phyloP scores from a whole-genome alignment of 805 yeast species.

The Kluyveromyces lactis region DNA sequence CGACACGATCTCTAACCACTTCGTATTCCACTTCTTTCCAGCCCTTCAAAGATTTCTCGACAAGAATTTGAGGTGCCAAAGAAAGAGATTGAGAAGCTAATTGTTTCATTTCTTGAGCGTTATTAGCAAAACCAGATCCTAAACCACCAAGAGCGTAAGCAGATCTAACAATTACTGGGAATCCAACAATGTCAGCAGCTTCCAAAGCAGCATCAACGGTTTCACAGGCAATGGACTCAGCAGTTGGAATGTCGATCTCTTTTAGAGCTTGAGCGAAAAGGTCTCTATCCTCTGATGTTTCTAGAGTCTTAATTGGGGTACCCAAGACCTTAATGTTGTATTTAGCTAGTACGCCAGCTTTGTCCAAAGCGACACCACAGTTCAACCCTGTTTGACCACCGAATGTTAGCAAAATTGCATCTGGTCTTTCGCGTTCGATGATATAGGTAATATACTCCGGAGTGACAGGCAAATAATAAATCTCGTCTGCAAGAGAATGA shows the following conservation, averaged over 20 bases:
- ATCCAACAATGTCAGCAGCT: slow-evolving; percentile 86
- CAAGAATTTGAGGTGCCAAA: slow-evolving; percentile 88
- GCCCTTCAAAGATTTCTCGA: slow-evolving; percentile 94
- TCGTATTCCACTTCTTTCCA: slow-evolving; percentile 99
- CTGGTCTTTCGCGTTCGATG: slow-evolving; percentile 93
- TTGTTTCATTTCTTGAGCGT: slow-evolving; percentile 74
- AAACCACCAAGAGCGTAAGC: slow-evolving; percentile 97
- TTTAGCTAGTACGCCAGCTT: slow-evolving; percentile 88
- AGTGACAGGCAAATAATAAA: slow-evolving; percentile 92
- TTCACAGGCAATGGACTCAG: slow-evolving; percentile 92
- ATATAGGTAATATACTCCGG: slow-evolving; percentile 93
- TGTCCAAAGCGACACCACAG: slow-evolving; percentile 90
- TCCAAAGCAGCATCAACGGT: slow-evolving; percentile 84
- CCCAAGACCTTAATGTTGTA: slow-evolving; percentile 93
- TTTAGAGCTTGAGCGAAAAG: slow-evolving; percentile 90
- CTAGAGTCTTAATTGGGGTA: slow-evolving; percentile 92
- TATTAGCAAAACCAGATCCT: slow-evolving; percentile 93
- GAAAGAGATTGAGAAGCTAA: slow-evolving; percentile 85
- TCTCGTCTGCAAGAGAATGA: slow-evolving; percentile 89
- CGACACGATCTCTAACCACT: slow-evolving; percentile 94
- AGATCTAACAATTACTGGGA: slow-evolving; percentile 95
- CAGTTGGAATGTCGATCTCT: slow-evolving; percentile 92
- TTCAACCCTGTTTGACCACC: slow-evolving; percentile 98
- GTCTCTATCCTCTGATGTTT: slow-evolving; percentile 96
- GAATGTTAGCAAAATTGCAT: slow-evolving; percentile 89